Evolutionary conservation across 140 eudicot species (phyloP), one percentile per base, ranked within the genome.

Genomic region (Flaveria floridana): DNA sequence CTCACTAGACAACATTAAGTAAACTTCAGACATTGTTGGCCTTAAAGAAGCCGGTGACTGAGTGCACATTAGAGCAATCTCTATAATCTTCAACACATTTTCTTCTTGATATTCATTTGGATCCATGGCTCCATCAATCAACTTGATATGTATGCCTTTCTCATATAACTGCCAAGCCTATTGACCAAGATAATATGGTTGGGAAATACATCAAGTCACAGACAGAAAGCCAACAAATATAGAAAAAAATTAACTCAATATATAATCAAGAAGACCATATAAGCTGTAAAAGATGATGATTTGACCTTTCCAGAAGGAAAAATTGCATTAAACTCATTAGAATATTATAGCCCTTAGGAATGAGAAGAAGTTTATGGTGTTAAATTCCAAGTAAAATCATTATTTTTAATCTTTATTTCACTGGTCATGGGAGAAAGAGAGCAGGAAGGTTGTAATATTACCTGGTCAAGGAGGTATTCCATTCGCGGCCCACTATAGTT

Each of bases 131-230:
- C 78, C 83, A 46, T 87, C 92, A 15, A 81, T 81, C 79, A 87
- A 67, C 51, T 72, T 68, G 10, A 74, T 44, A 59, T 80, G 87
- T 74, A 16, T 51, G 41, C 68, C 84, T 23, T 50, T 69, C 77
- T 85, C 92, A n/a, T 87, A 81, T 37, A 85, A 47, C 37, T 75
- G 77, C 92, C 91, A 84, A 7, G 91, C 91, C 91, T 55, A 10
- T 44, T 25, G 20, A 55, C 62, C 62, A 55, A 18, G 62, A 19
- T 55, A 25, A 19, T 55, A 25, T 11, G 12, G 62, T 55, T 7
- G 26, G 26, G 26, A 18, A 55, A 55, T 18, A 55, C 28, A 7
- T 3, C 19, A 44, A 44, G 50, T 44, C 14, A 11, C 7, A 44
- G 50, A 44, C 50, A 44, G 50, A 44, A 34, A 34, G 41, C 41